Conservation (phyloP, 768 basidiomycete species). For the Trametes gibbosa region DNA sequence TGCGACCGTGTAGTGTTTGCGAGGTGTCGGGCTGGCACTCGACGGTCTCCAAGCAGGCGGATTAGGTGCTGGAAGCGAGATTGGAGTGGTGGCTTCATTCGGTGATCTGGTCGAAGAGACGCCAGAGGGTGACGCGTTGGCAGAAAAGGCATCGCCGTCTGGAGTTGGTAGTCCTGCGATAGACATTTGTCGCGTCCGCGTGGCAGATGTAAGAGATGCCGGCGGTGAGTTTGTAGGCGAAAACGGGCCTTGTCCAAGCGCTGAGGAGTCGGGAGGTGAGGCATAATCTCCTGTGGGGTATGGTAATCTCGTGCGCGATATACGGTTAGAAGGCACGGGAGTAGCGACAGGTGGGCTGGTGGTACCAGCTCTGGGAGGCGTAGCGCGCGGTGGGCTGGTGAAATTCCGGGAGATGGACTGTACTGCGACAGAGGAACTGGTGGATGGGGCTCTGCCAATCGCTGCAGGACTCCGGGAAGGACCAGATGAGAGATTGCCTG, state of each 20-base stretch:
- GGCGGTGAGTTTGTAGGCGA: conserved; percentile 56
- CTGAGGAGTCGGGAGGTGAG: conserved; percentile 50
- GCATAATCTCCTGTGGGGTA: conserved; percentile 86
- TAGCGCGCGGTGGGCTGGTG: conserved; percentile 28
- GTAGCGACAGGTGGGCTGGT: conserved; percentile 58
- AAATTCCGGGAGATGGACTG: conserved; percentile 31
- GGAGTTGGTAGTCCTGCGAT: conserved; percentile 44
- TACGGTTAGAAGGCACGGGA: conserved; percentile 37
- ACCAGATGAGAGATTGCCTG: conserved; percentile 50
- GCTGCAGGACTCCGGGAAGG: conserved; percentile 45
- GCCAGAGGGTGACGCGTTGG: conserved; percentile 22
- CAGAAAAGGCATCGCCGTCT: conserved; percentile 16
- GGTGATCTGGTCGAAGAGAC: conserved; percentile 20
- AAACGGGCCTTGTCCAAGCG: conserved; percentile 38
- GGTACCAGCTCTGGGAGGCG: conserved; percentile 51
- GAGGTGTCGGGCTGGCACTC: conserved; percentile 62
- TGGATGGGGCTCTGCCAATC: conserved; percentile 44
- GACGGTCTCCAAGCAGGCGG: conserved; percentile 40
- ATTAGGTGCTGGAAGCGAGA: conserved; percentile 43
- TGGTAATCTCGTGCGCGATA: conserved; percentile 58
- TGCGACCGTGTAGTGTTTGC: conserved; percentile 86
- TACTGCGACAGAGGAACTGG: conserved; percentile 48
- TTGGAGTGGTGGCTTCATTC: conserved; percentile 20
- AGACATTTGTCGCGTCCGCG: conserved; percentile 41
- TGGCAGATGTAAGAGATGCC: conserved; percentile 27